Conservation (phyloP, 2,329 filamentous ascomycete species). For the Phialophora macrospora region DNA sequence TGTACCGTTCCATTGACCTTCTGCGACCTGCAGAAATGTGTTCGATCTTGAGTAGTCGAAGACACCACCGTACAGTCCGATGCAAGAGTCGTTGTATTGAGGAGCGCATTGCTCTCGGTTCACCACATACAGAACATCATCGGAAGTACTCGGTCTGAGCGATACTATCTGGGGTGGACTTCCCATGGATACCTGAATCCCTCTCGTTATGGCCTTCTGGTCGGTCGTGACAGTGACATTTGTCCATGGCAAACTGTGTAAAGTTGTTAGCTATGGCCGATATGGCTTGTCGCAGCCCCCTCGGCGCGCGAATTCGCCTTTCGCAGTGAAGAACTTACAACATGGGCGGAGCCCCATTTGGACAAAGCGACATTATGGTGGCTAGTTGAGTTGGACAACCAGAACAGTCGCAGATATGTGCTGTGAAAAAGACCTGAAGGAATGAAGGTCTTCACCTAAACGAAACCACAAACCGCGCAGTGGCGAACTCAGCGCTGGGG, state of each 20-base stretch:
- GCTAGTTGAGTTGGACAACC: constrained; percentile 11
- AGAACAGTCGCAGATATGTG: constrained; percentile 10
- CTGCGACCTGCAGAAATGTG: constrained; percentile 30
- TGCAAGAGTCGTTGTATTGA: constrained; percentile 34
- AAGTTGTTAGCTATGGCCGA: background rate
- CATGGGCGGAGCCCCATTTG: constrained; percentile 36
- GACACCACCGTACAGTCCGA: constrained; percentile 33
- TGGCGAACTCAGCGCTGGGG: constrained; percentile 8
- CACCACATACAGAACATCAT: constrained; percentile 34
- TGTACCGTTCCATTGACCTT: constrained; percentile 35
- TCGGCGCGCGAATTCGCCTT: background rate
- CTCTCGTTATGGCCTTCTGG: constrained; percentile 33
- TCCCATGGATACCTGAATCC: constrained; percentile 34
- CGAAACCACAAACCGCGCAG: background rate
- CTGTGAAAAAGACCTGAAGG: constrained; percentile 3
- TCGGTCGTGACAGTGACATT: constrained; percentile 37
- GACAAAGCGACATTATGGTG: constrained; percentile 31
- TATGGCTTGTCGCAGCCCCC: background rate
- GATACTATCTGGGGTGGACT: constrained; percentile 37
- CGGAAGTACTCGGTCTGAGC: constrained; percentile 31
- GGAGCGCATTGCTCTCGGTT: constrained; percentile 34
- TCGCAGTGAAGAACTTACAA: constrained; percentile 9
- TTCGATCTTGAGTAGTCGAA: constrained; percentile 31
- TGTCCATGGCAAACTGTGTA: constrained; percentile 22
- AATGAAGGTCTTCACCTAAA: constrained; percentile 1